Conservation (phyloP, 805 yeast species). For the Saturnispora ahearnii region DNA sequence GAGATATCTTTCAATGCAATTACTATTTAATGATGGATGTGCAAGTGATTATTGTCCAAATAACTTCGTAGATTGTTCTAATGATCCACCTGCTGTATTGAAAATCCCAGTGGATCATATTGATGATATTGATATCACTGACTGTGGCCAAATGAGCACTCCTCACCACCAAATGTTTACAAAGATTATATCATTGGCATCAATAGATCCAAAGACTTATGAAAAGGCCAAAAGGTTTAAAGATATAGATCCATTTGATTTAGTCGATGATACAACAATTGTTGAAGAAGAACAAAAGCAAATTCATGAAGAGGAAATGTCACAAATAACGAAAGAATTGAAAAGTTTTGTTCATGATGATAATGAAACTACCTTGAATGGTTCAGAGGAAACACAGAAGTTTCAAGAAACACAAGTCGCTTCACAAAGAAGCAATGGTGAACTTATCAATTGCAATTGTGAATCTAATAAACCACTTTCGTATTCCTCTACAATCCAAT, state of each 20-base stretch:
- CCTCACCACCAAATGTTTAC: constrained; percentile 17
- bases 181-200: constrained; percentile 22
- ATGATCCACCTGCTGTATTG: constrained; percentile 32
- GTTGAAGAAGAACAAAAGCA: background rate
- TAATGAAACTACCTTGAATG: background rate
- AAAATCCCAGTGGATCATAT: constrained; percentile 25
- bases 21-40: constrained; percentile 39
- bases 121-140: constrained; percentile 13
- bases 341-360: constrained; percentile 9
- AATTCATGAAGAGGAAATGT: constrained; percentile 7
- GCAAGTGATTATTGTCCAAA: constrained; percentile 43
- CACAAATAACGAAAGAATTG: constrained; percentile 21
- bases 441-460: constrained; percentile 17
- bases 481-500: constrained; percentile 13
- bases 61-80: constrained; percentile 28
- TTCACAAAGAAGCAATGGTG: background rate
- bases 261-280: constrained; percentile 3
- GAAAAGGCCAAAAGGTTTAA: constrained; percentile 14
- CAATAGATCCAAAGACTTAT: constrained; percentile 28
- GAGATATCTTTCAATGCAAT: constrained; percentile 39
- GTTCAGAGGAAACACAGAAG: constrained; percentile 10
- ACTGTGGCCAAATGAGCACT: constrained; percentile 21
- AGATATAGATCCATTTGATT: constrained; percentile 24
- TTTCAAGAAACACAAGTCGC: background rate
- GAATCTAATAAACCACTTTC: constrained; percentile 8